These are phyloP conservation scores for Auriscalpium vulgare DNA, from an alignment of 768 basidiomycete species.

Conservation along the genomic window DNA sequence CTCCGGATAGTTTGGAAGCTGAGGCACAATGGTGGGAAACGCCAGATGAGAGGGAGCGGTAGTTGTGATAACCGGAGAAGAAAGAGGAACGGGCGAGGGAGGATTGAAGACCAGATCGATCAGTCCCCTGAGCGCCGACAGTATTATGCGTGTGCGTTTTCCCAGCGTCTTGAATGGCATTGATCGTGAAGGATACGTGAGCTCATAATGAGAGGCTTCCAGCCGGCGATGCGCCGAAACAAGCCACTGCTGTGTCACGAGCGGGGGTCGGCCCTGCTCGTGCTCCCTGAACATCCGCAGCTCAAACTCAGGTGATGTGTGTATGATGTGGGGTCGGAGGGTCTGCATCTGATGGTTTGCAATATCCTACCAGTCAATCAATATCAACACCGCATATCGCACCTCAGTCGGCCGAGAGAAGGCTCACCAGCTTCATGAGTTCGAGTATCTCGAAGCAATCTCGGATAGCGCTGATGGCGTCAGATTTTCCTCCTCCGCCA, in stretches of 20 bases:
- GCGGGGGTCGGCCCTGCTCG: slow-evolving; percentile 22
- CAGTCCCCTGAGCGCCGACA: slow-evolving; percentile 42
- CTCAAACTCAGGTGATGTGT: slow-evolving; percentile 74
- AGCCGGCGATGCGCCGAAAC: slow-evolving; percentile 10
- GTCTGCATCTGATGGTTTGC: slow-evolving; percentile 93
- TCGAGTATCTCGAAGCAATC: slow-evolving; percentile 88
- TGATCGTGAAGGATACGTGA: slow-evolving; percentile 31
- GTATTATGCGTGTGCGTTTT: slow-evolving; percentile 12
- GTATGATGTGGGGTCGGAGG: slow-evolving; percentile 83
- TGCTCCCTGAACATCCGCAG: slow-evolving; percentile 65
- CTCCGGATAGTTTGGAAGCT: slow-evolving; percentile 54
- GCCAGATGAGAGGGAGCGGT: slow-evolving; percentile 21
- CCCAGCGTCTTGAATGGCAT: slow-evolving; percentile 27
- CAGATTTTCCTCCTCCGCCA: slow-evolving; percentile 45
- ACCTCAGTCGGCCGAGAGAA: slow-evolving; percentile 3
- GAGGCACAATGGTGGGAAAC: slow-evolving; percentile 20
- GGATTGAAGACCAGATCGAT: slow-evolving; percentile 61
- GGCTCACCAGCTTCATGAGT: slow-evolving; percentile 82
- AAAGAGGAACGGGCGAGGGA: slow-evolving; percentile 29
- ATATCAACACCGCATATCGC: background rate
- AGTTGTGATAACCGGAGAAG: slow-evolving; percentile 23
- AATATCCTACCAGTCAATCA: slow-evolving; percentile 59
- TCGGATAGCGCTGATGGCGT: slow-evolving; percentile 66
- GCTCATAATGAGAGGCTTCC: slow-evolving; percentile 5
- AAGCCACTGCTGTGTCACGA: slow-evolving; percentile 16